Evolutionary conservation across 768 basidiomycete species (phyloP), one percentile per base, ranked within the genome.

Genomic region (Leccinellum rugosiceps): DNA sequence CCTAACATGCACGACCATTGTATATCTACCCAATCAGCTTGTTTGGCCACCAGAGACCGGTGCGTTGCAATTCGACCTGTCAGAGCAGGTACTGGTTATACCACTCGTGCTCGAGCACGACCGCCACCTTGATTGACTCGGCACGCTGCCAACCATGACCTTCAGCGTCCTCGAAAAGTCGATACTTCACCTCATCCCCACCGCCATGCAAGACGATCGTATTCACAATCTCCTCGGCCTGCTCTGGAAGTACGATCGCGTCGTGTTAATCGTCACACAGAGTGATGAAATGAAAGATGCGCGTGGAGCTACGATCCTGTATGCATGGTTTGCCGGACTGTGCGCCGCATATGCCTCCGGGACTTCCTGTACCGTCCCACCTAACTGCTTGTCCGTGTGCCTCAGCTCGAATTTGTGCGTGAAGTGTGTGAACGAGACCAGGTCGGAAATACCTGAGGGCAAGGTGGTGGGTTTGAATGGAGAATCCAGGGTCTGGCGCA

Each of bases 321-420:
- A 77, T 0, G 84, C 86, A 57, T 85, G 79, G 53, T 78, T 73
- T 25, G 90, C 68, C 0, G 89, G 87, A 3, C 86, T 88, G 19
- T 87, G 77, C 31, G 79, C 79, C 23, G 74, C 70, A 65, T 84
- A 87, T 21, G 84, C 75, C 26, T 85, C 75, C 0, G 85, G 83
- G n/a, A 83, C 67, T 56, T 84, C 76, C 19, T 75, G 65, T 2
- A 65, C 65, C 3, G 78, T 76, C 3, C 85, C 85, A 1, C 91
- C 89, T 17, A 90, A 59, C 15, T 91, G 75, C 64, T 82, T 83
- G 57, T 78, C 75, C 62, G 83, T 67, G 65, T 86, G 87, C 48
- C 73, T 72, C 46, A 78, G 77, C 69, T 87, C 83, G 53, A 86
- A 88, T 68, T 88, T 93, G 73, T 92, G 88, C 6, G 87, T 87